Conservation (phyloP, 306 rosid genomes). For the Medicago truncatula region MtrunA17r5.0-ANR NC_053048.1:31101501-31102000, state of each 20-base stretch:
- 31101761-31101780: constrained; percentile 66
- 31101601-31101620: constrained; percentile 80
- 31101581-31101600: constrained; percentile 61
- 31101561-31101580: constrained; percentile 72
- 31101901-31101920: constrained; percentile 28
- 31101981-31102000: background rate
- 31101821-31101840: constrained; percentile 64
- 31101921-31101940: constrained; percentile 38
- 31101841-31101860: constrained; percentile 28
- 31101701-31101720: constrained; percentile 64
- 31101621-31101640: constrained; percentile 74
- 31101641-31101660: constrained; percentile 59
- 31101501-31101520: constrained; percentile 75
- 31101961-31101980: constrained; percentile 14
- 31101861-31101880: constrained; percentile 30
- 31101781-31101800: constrained; percentile 67
- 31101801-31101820: constrained; percentile 76
- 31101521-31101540: constrained; percentile 61
- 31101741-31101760: constrained; percentile 61
- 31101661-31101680: constrained; percentile 75
- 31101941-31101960: constrained; percentile 32
- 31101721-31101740: constrained; percentile 73
- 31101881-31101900: constrained; percentile 33
- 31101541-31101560: constrained; percentile 76
- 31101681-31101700: constrained; percentile 71